Conservation (phyloP, 345 rosid genomes). For the Populus nigra region DNA sequence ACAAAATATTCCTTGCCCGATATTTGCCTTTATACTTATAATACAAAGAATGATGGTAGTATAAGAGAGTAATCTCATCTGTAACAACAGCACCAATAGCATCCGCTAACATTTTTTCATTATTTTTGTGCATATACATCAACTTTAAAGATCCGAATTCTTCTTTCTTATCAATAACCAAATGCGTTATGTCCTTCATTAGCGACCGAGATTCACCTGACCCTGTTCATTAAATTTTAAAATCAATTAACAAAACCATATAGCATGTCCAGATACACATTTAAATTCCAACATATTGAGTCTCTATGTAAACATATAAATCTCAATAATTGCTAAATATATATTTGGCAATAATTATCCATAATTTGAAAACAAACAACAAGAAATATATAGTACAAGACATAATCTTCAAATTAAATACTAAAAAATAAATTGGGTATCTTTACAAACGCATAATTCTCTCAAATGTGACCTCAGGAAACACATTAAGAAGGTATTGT, state of each 20-base stretch:
- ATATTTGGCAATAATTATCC: no score
- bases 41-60: conserved; percentile 59
- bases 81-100: conserved; percentile 67
- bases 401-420: no score
- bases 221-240: conserved; percentile 45
- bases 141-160: conserved; percentile 53
- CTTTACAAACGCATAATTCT: no score
- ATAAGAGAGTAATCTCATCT: conserved; percentile 48
- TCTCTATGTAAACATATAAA: no score
- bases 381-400: no score
- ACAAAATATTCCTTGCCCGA: conserved; percentile 54
- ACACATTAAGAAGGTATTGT: no score
- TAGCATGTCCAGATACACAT: no score
- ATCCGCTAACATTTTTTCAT: conserved; percentile 61
- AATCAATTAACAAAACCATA: neutral
- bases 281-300: no score
- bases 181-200: conserved; percentile 50
- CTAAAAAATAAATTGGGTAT: no score
- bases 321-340: no score
- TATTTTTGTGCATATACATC: conserved; percentile 54
- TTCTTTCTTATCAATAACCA: conserved; percentile 30
- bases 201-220: conserved; percentile 84
- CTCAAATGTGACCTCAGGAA: no score
- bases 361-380: no score
- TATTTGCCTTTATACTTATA: conserved; percentile 68